Evolutionary conservation across 2,329 filamentous ascomycete species (phyloP).

Genomic region (Passalora sequoiae): DNA sequence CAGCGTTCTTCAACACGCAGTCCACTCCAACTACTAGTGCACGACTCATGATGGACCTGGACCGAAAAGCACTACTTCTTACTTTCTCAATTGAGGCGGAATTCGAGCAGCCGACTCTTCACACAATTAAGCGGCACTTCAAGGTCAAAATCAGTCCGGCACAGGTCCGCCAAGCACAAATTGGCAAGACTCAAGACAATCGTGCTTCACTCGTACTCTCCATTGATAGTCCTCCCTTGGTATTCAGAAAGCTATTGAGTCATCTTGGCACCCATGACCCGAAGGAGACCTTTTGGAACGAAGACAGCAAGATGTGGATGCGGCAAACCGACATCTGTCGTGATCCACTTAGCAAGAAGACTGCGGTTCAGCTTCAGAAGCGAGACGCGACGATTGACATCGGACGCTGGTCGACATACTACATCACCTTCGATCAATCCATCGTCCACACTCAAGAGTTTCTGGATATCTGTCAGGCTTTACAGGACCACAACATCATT

Average conservation of each 20-base stretch:
- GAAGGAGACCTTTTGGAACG: constrained; percentile 47
- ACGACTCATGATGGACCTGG: constrained; percentile 41
- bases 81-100: constrained; percentile 35
- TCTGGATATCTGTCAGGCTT: constrained; percentile 41
- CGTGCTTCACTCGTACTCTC: constrained; percentile 32
- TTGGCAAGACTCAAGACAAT: constrained; percentile 18
- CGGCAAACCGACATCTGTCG: constrained; percentile 59
- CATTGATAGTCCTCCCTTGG: constrained; percentile 34
- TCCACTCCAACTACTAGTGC: constrained; percentile 24
- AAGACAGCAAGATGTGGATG: constrained; percentile 55
- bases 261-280: constrained; percentile 38
- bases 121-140: constrained; percentile 11
- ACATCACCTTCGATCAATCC: constrained; percentile 42
- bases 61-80: constrained; percentile 41
- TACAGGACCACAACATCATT: constrained; percentile 69
- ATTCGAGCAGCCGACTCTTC: neutral
- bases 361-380: constrained; percentile 43
- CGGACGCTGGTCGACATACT: constrained; percentile 58
- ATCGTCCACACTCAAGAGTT: constrained; percentile 15
- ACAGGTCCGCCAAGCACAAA: constrained; percentile 15
- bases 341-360: constrained; percentile 19
- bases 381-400: constrained; percentile 54
- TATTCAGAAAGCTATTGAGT: constrained; percentile 24
- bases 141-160: constrained; percentile 24
- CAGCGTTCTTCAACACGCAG: constrained; percentile 51